These are phyloP conservation scores for Drechslerella stenobrocha DNA, from an alignment of 2,329 filamentous ascomycete species.

Conservation along the genomic window DNA sequence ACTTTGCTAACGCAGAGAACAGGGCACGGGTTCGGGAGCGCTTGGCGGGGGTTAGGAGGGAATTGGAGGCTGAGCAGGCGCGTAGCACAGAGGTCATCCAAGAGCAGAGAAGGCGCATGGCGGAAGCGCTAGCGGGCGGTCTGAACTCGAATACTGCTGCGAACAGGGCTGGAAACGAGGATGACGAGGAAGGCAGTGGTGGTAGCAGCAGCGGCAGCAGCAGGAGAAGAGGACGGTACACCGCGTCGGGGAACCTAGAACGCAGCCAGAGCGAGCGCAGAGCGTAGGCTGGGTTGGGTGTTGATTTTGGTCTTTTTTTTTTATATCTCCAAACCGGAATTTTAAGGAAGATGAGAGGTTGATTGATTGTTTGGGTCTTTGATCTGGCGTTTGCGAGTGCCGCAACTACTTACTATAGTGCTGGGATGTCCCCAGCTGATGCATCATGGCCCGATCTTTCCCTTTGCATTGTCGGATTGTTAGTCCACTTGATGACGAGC, in stretches of 20 bases:
- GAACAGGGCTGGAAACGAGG: constrained; percentile 9
- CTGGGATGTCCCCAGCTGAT: too few species aligned
- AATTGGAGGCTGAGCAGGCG: constrained; percentile 36
- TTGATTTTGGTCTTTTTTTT: not conserved
- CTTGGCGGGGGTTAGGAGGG: constrained; percentile 31
- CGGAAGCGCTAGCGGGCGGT: constrained; percentile 14
- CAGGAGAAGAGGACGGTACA: constrained; percentile 6
- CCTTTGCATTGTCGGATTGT: too few species aligned
- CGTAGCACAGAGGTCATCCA: constrained; percentile 41
- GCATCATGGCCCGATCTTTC: too few species aligned
- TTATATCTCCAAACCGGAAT: not conserved
- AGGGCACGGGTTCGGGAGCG: constrained; percentile 33
- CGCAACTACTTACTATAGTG: too few species aligned
- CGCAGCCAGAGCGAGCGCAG: constrained; percentile 18
- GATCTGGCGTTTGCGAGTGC: not conserved
- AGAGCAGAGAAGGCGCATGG: constrained; percentile 33
- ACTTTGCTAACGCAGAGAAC: constrained; percentile 38
- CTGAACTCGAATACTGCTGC: not conserved
- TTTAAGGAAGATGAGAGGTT: not conserved
- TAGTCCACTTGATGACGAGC: too few species aligned
- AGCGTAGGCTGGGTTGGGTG: constrained; percentile 3
- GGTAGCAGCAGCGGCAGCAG: not conserved
- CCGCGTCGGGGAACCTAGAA: not conserved
- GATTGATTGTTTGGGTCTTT: not conserved
- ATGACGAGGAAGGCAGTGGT: constrained; percentile 8